Percentiles rank a stretch among this genome's conserved stretches.
Conservation (phyloP, 352 stramenopile species). For the Pythium aristosporum region DNA sequence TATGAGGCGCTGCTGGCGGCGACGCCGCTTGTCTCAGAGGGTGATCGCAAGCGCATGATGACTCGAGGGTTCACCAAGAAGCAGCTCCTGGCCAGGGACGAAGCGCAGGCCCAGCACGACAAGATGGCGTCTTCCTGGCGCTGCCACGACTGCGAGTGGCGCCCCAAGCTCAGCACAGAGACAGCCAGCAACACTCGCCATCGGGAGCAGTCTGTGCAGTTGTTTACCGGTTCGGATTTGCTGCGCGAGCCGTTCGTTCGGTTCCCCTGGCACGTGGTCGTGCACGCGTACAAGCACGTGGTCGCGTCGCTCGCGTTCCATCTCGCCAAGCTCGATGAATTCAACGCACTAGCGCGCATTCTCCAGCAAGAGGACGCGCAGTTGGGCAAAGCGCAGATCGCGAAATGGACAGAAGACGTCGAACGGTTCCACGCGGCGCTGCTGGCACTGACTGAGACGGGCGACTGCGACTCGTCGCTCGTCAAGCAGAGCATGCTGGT, state of each 20-base stretch:
- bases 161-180: neutral
- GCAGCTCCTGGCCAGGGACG: conserved; percentile 28
- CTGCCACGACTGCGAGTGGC: conserved; percentile 56
- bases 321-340: conserved; percentile 61
- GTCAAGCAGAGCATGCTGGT: conserved; percentile 29
- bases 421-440: conserved; percentile 30
- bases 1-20: conserved; percentile 21
- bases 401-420: conserved; percentile 47
- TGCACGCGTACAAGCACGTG: conserved; percentile 47
- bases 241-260: conserved; percentile 50
- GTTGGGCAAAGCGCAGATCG: conserved; percentile 52
- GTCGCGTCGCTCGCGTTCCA: conserved; percentile 42
- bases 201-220: conserved; percentile 9
- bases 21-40: conserved; percentile 6
- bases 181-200: neutral
- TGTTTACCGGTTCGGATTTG: conserved; percentile 52
- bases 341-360: conserved; percentile 48
- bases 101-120: conserved; percentile 20
- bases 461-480: conserved; percentile 3
- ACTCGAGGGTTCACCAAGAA: conserved; percentile 47
- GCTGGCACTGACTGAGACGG: conserved; percentile 23
- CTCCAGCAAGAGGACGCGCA: conserved; percentile 46
- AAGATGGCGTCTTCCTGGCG: conserved; percentile 18
- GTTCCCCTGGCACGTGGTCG: conserved; percentile 50
- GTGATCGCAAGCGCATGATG: conserved; percentile 17